A percentile compares a stretch with the other conserved stretches of the same genome.
Conservation (phyloP, 1,284 basidiomycete genomes). For the Boletus semigastroideus region DNA sequence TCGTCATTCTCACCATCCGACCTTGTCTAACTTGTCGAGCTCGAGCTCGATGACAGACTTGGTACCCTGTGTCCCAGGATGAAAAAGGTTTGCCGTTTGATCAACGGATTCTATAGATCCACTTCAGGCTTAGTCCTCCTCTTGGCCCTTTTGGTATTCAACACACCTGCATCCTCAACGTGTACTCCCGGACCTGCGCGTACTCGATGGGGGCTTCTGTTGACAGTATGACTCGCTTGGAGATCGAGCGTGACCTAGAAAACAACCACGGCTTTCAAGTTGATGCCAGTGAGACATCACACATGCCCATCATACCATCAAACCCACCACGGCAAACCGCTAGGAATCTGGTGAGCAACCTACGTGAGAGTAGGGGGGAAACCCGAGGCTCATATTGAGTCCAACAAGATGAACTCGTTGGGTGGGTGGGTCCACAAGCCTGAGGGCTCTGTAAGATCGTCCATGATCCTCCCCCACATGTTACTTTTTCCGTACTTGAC, state of each 20-base stretch:
- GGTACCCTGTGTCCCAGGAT: constrained; percentile 34
- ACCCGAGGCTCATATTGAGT: constrained; percentile 42
- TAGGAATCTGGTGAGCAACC: background rate
- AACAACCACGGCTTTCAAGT: constrained; percentile 40
- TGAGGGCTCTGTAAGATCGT: background rate
- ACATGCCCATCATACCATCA: background rate
- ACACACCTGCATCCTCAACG: constrained; percentile 34
- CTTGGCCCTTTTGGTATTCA: too few relatives aligned
- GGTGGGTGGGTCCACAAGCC: background rate
- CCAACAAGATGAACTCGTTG: background rate
- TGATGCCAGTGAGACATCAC: background rate
- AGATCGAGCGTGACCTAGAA: constrained; percentile 49
- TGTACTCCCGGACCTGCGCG: constrained; percentile 36
- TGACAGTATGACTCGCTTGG: constrained; percentile 56
- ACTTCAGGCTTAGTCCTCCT: too few relatives aligned
- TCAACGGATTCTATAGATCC: too few relatives aligned
- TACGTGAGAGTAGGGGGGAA: background rate
- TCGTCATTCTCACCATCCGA: constrained; percentile 45
- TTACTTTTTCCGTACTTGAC: background rate
- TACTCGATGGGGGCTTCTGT: constrained; percentile 46
- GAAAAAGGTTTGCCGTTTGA: background rate
- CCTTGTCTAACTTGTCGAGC: constrained; percentile 57
- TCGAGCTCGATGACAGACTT: constrained; percentile 65
- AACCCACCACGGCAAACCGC: constrained; percentile 1
- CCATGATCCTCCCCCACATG: background rate